Evolutionary conservation across 805 yeast species (phyloP), one percentile per base, ranked within the genome.

Genomic region (Naumovozyma baii): DNA sequence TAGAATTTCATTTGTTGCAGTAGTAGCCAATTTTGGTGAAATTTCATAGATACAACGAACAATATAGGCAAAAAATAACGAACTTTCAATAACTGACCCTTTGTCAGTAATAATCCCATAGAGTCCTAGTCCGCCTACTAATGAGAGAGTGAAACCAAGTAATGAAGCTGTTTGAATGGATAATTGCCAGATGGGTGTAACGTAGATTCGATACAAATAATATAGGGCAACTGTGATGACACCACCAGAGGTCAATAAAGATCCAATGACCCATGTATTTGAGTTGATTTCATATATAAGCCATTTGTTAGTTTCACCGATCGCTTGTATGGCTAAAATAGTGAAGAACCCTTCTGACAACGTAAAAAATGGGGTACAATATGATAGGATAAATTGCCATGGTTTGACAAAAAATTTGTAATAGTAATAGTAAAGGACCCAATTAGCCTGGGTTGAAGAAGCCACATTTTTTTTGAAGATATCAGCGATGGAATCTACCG

Each of bases 261-360:
- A 77, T 1, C 80, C 73, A 30, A 90, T 78, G 37, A 83, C 73
- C 88, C 94, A 83, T 26, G 76, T 65, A 52, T 87, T 95, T 4
- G 86, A 76, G 47, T 74, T 76, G 41, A 70, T 52, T 39, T 51
- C 55, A 32, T 49, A 40, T 12, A 50, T 74, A 34, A 85, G 64
- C 81, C 88, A 80, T 45, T 74, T 72, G 39, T 83, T 71, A 7
- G 84, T 77, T 51, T 87, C 87, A 7, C 97, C 96, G 32, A 84
- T 72, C 12, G 95, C 84, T 64, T 92, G 98, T 44, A 92, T 86
- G n/a, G 86, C 79, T 41, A 92, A 68, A 18, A 92, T 72, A 1
- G 96, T 78, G 61, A 96, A 94, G 50, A 92, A 80, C 1, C 98
- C 98, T 63, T 92, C 98, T 38, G 88, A 65, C 15, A 87, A 69